These are phyloP conservation scores for Perkinsus chesapeaki DNA, from an alignment of 169 alveolate species.

Conservation along the genomic window DNA sequence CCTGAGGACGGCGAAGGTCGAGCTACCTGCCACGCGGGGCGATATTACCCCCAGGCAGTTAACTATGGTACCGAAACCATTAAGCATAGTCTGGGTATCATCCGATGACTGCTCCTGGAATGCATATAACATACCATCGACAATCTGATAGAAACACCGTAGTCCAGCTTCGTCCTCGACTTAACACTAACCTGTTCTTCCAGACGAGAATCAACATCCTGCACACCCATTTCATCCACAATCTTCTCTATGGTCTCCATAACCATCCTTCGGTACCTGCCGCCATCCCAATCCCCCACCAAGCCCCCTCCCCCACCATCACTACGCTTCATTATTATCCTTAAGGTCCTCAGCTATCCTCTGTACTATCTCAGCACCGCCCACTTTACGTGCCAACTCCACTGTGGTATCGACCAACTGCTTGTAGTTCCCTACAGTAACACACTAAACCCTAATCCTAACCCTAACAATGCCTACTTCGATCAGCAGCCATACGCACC, in stretches of 20 bases:
- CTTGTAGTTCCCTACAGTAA: conserved; percentile 78
- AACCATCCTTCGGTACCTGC: conserved; percentile 87
- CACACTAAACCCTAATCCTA: neutral
- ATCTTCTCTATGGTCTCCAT: conserved; percentile 94
- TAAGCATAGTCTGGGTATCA: conserved; percentile 85
- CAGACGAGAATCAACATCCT: conserved; percentile 87
- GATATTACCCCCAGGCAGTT: conserved; percentile 78
- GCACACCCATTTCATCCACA: conserved; percentile 80
- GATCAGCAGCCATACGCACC: conserved; percentile 41
- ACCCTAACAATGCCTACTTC: neutral
- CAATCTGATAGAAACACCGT: conserved; percentile 29
- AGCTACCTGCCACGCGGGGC: neutral
- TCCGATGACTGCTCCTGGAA: conserved; percentile 92
- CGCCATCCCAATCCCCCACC: neutral
- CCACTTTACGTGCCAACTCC: conserved; percentile 93
- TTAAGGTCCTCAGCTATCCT: conserved; percentile 78
- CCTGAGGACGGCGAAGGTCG: neutral
- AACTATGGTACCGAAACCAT: conserved; percentile 93
- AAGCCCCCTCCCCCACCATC: neutral
- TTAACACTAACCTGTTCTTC: conserved; percentile 70
- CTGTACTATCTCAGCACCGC: conserved; percentile 84
- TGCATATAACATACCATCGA: conserved; percentile 97
- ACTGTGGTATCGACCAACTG: conserved; percentile 95
- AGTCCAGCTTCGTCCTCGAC: neutral
- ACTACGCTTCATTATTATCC: conserved; percentile 77